Base-by-base conservation (phyloP, 345 rosid genomes). In the Populus simonii region DNA sequence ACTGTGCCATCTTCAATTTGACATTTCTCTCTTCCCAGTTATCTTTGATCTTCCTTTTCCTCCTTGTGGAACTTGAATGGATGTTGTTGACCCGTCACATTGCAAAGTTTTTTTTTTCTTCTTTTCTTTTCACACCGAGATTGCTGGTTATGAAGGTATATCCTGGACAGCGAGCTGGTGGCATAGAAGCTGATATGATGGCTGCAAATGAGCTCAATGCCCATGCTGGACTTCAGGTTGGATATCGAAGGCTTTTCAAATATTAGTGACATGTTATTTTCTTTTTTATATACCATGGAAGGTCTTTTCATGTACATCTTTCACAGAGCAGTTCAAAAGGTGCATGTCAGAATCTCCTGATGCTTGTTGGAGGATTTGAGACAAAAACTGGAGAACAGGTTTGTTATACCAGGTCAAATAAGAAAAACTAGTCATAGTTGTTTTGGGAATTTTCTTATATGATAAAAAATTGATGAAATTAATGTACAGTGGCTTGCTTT, bases 161-260 rank as follows among this genome's bases (percentile, higher is more conserved):
- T 86, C 99, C 99, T 0, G 98, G 99, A 82, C 66, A 83, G 80
- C 85, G 98, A 75, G 89, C 92, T 84, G 97, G 84, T 75, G 96
- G 94, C 47, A 66, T 82, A 79, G 99, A 95, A 86, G 93, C 97
- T 36, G 99, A 95, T 85, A 88, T 89, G 97, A 92, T 95, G 99
- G 99, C 98, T 70, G 97, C 98, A 81, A 95, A 90, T 81, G 99
- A 95, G 85, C 89, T 95, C 66, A 90, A 87, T 85, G 83, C 91
- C 33, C 99, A 93, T 89, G 79, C 95, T 83, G 87, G 84, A 81
- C 99, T 95, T 79, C 98, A 95, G 92, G 98, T 94, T 80, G 15
- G 83, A 78, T 73, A 41, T 41, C 10, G 45, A 23, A 69, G 43
- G 71, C 20, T 49, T 27, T 18, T 29, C 43, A 43, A 61, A 23